A percentile compares a stretch with the other conserved stretches of the same genome.
Conservation (phyloP, 225 moss, liverwort and hornwort species). For the Sphagnum contortum region DNA sequence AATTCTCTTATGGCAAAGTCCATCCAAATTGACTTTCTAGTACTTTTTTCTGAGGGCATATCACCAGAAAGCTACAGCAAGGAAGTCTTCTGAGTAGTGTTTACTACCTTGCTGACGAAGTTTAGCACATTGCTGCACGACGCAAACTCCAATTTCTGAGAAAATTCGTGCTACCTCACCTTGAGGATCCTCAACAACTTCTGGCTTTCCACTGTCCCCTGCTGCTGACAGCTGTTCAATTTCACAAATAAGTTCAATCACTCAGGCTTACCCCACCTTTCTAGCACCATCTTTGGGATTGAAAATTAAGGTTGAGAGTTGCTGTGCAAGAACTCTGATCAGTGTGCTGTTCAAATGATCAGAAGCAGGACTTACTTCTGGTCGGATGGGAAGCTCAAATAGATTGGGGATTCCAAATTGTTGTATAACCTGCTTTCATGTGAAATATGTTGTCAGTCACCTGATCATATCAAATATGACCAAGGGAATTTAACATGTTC, state of each 20-base stretch:
- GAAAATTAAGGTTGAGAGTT: too few relatives aligned
- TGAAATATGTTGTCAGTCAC: background rate
- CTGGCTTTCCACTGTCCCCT: conserved; percentile 88
- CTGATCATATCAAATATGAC: background rate
- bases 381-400: conserved; percentile 92
- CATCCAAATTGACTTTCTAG: too few relatives aligned
- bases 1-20: too few relatives aligned
- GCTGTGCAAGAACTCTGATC: too few relatives aligned
- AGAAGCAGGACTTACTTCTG: conserved; percentile 55
- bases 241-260: background rate
- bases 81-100: too few relatives aligned
- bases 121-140: conserved; percentile 97
- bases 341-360: background rate
- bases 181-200: conserved; percentile 88
- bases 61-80: too few relatives aligned
- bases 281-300: background rate
- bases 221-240: conserved; percentile 77
- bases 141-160: conserved; percentile 85
- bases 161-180: conserved; percentile 78
- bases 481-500: too few relatives aligned
- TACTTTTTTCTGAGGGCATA: too few relatives aligned
- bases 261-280: background rate
- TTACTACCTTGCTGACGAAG: conserved; percentile 82
- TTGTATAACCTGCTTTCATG: conserved; percentile 60
- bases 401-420: conserved; percentile 92